These are phyloP conservation scores for Grosmannia clavigera DNA, from an alignment of 2,329 filamentous ascomycete genomes.

Conservation along the genomic window DNA sequence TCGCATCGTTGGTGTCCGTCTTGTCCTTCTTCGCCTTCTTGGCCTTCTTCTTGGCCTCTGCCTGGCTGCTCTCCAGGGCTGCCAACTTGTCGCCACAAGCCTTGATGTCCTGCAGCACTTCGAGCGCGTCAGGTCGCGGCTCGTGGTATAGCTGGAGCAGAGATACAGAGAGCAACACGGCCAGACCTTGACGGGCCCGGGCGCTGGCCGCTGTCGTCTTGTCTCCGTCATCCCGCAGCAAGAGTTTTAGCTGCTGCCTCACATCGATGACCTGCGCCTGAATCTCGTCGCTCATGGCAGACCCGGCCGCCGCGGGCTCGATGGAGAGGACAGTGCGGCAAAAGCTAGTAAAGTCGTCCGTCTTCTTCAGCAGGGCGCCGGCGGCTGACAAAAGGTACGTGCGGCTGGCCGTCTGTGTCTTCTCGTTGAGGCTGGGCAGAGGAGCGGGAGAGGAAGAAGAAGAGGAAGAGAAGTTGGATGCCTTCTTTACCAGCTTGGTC, in stretches of 20 bases:
- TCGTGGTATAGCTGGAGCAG: slow-evolving; percentile 85
- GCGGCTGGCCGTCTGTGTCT: slow-evolving; percentile 41
- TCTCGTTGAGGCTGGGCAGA: slow-evolving; percentile 34
- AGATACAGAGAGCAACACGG: slow-evolving; percentile 70
- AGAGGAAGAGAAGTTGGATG: neutral
- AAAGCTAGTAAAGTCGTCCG: slow-evolving; percentile 39
- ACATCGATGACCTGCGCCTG: slow-evolving; percentile 40
- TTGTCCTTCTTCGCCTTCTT: neutral
- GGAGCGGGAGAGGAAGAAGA: slow-evolving; percentile 13
- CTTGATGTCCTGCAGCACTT: slow-evolving; percentile 70
- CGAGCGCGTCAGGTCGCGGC: slow-evolving; percentile 65
- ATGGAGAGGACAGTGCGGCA: slow-evolving; percentile 43
- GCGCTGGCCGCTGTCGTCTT: slow-evolving; percentile 23
- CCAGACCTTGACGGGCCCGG: slow-evolving; percentile 50
- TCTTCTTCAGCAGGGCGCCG: slow-evolving; percentile 41
- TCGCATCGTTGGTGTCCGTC: slow-evolving; percentile 22
- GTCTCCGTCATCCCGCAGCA: slow-evolving; percentile 34
- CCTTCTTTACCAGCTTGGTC: neutral
- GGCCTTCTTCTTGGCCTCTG: neutral
- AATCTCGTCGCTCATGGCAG: slow-evolving; percentile 43
- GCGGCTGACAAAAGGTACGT: slow-evolving; percentile 45
- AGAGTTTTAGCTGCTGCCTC: slow-evolving; percentile 33
- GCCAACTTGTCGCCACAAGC: slow-evolving; percentile 58
- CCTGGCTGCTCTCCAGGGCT: slow-evolving; percentile 25
- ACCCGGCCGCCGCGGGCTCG: slow-evolving; percentile 34